Conservation (phyloP, 1,139 yeast genomes). For the Nakaseomyces glabratus region DNA sequence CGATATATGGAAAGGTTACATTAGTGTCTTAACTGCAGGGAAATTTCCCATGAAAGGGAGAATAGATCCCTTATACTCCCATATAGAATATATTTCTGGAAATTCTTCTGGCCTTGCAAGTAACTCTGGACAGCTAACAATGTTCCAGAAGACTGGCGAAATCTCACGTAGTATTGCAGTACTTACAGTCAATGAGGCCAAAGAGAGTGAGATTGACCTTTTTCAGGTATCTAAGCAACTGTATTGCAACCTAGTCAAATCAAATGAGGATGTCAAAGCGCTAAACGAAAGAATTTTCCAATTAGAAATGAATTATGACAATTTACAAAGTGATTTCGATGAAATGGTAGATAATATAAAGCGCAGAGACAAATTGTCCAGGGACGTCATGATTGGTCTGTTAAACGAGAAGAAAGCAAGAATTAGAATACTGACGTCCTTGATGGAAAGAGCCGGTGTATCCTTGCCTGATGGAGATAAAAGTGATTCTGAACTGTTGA, state of each 20-base stretch:
- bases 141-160: constrained; percentile 16
- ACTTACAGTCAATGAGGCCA: constrained; percentile 10
- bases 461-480: constrained; percentile 8
- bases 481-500: constrained; percentile 18
- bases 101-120: constrained; percentile 12
- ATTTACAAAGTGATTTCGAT: constrained; percentile 11
- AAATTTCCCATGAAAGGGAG: neutral
- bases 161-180: constrained; percentile 20
- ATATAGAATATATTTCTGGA: constrained; percentile 10
- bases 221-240: constrained; percentile 18
- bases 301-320: constrained; percentile 8
- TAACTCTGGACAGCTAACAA: constrained; percentile 14
- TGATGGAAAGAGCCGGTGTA: neutral
- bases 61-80: neutral
- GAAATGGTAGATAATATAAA: constrained; percentile 12
- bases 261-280: constrained; percentile 12
- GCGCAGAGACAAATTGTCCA: constrained; percentile 20
- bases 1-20: neutral
- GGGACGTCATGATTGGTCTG: constrained; percentile 16
- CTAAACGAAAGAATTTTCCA: neutral
- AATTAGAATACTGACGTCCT: constrained; percentile 16
- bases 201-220: constrained; percentile 20
- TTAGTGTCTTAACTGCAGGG: constrained; percentile 1
- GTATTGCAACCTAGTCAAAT: constrained; percentile 11
- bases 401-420: constrained; percentile 25